Evolutionary conservation across 2,329 filamentous ascomycete genomes (phyloP), one percentile per base, ranked within the genome.

Genomic region (Daldinia sp.): DNA sequence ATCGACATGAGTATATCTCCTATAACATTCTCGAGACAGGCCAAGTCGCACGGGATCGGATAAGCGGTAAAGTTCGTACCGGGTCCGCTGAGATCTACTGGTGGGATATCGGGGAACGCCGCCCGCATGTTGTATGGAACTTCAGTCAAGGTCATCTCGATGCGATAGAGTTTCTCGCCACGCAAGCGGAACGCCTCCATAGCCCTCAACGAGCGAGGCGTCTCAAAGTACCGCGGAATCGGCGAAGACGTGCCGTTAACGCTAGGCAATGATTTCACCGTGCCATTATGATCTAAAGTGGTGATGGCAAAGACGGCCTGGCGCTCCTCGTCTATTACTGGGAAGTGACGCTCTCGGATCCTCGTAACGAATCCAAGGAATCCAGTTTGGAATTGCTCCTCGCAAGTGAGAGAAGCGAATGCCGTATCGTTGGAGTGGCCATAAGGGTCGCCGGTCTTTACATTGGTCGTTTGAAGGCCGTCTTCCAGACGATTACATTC

Each of bases 351-450:
- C 48, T 67, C 69, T 35, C 67, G 63, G 25, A 69, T 70, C 27
- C 45, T 58, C 8, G 69, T 70, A 19, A 71, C 68, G 29, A 69
- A 71, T 0, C 68, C 69, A 11, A 71, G 64, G 52, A 71, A 71
- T 4, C 69, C 69, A 3, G 68, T 71, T 53, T 70, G 69, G 54
- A 71, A 70, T 21, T 71, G 68, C 25, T 66, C 68, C 48, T 65
- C 64, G 50, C 64, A 71, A 13, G 50, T 66, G 11, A 71, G 64
- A 3, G 68, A 66, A 6, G 66, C 66, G 37, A 71, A 71, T 7
- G 53, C 56, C 2, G 69, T 71, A 54, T 71, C 68, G 37, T 71
- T 71, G n/a, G 64, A 70, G 52, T 70, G 69, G 6, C 69, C 69
- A 19, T 71, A 70, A 7, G 69, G 60, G 21, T 66, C 64, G 1